Percentiles rank a stretch among this genome's conserved stretches.
phyloP scores from a whole-genome alignment of 139 green algal genomes.

The Chlorella vulgaris region DNA sequence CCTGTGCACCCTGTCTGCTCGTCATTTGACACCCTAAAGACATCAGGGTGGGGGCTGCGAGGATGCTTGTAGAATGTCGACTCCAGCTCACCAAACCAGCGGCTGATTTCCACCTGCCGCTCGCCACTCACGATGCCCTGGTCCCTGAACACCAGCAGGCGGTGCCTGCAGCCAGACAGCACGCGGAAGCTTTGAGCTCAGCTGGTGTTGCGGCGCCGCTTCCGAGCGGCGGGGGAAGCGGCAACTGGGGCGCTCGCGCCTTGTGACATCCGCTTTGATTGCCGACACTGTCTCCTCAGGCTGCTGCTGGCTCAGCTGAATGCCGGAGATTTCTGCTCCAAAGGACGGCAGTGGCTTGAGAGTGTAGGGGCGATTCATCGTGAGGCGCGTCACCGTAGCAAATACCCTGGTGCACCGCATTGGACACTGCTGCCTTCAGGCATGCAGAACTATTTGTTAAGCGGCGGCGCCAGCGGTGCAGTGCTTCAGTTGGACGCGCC shows the following conservation, averaged over 20 bases:
- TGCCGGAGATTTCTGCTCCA: constrained; percentile 23
- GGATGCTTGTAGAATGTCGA: constrained; percentile 62
- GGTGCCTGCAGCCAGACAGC: constrained; percentile 35
- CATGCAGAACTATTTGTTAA: too few relatives aligned
- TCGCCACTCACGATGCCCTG: constrained; percentile 51
- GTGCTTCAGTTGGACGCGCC: too few relatives aligned
- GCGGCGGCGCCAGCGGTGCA: too few relatives aligned
- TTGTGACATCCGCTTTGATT: constrained; percentile 35
- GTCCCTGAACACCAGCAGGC: constrained; percentile 53
- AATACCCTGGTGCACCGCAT: too few relatives aligned
- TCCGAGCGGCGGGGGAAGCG: neutral
- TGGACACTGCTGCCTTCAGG: too few relatives aligned
- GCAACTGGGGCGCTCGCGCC: neutral
- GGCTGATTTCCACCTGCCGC: constrained; percentile 53
- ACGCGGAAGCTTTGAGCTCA: too few relatives aligned
- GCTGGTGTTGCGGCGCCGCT: too few relatives aligned
- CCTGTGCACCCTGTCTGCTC: constrained; percentile 51
- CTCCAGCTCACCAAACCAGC: constrained; percentile 57
- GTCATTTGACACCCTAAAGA: constrained; percentile 62
- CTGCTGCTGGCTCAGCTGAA: constrained; percentile 30
- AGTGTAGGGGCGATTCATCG: neutral
- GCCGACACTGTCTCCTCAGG: neutral
- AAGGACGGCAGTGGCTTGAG: constrained; percentile 10
- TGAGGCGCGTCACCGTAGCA: too few relatives aligned
- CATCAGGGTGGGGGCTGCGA: constrained; percentile 49